phyloP scores from a whole-genome alignment of 805 yeast genomes.

The Saturnispora serradocipensis region DNA sequence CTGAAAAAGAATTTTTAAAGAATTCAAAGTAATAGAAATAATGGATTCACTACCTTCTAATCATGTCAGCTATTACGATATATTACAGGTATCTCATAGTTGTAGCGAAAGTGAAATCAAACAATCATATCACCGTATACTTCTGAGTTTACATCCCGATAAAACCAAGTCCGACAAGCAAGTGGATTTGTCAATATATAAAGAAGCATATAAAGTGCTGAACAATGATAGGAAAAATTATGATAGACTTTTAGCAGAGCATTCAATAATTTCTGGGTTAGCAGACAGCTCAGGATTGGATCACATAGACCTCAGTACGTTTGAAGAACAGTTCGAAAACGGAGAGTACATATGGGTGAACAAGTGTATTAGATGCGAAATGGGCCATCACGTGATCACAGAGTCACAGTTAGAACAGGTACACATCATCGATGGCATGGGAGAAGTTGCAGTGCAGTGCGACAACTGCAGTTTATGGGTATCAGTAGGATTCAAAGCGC shows the following conservation, averaged over 20 bases:
- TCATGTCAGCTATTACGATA: conserved; percentile 39
- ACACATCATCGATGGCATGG: conserved; percentile 30
- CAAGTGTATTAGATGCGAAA: conserved; percentile 61
- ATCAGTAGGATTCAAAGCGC: conserved; percentile 33
- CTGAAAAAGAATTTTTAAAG: too few species aligned
- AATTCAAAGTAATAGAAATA: background rate
- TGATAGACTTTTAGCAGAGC: conserved; percentile 36
- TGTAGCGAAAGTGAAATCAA: conserved; percentile 38
- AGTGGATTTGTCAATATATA: conserved; percentile 32
- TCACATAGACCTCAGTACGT: conserved; percentile 8
- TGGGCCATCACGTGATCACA: background rate
- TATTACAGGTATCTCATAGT: conserved; percentile 41
- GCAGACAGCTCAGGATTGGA: conserved; percentile 61
- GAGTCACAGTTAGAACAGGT: conserved; percentile 48
- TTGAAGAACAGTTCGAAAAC: background rate
- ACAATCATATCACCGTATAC: conserved; percentile 50
- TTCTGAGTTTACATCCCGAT: conserved; percentile 74
- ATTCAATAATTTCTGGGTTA: conserved; percentile 30
- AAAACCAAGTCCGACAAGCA: conserved; percentile 28
- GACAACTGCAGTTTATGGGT: conserved; percentile 80
- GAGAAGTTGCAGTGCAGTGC: conserved; percentile 62
- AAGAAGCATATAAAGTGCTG: conserved; percentile 56
- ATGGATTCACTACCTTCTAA: conserved; percentile 4
- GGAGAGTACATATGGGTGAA: conserved; percentile 28
- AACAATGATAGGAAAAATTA: conserved; percentile 41